Percentiles rank a stretch among this genome's conserved stretches.
Conservation (phyloP, 2,329 filamentous ascomycete genomes). For the Cytospora schulzeri region DNA sequence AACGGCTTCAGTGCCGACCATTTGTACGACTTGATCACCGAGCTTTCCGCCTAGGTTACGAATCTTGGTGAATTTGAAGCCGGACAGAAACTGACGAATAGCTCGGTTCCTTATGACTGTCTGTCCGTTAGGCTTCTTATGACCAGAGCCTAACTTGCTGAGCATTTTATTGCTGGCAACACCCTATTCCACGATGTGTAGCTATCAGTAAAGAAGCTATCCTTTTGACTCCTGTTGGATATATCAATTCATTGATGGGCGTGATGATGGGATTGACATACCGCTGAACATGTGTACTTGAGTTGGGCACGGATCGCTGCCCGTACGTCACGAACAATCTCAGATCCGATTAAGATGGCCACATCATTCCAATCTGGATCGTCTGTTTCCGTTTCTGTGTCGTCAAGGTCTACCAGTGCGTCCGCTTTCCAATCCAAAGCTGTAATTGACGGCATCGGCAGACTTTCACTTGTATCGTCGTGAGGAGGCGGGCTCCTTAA, state of each 20-base stretch:
- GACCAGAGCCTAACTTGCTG: conserved; percentile 86
- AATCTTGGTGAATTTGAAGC: conserved; percentile 93
- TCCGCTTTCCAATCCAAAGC: conserved; percentile 83
- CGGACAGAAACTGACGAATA: conserved; percentile 73
- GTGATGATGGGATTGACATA: background rate
- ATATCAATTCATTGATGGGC: background rate
- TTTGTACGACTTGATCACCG: conserved; percentile 80
- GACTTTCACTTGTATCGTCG: conserved; percentile 68
- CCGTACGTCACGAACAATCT: conserved; percentile 81
- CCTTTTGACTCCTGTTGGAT: no score
- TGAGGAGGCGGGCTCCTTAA: conserved; percentile 68
- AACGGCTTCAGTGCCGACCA: conserved; percentile 79
- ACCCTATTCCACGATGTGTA: conserved; percentile 46
- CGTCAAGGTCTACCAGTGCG: conserved; percentile 77
- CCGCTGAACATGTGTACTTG: conserved; percentile 79
- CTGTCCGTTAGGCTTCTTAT: conserved; percentile 93
- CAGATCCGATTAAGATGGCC: conserved; percentile 80
- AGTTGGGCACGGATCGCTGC: conserved; percentile 68
- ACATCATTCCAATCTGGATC: conserved; percentile 98
- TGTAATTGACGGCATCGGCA: conserved; percentile 70
- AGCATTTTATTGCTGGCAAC: conserved; percentile 92
- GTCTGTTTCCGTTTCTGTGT: conserved; percentile 69
- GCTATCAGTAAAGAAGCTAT: background rate
- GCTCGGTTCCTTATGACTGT: conserved; percentile 91
- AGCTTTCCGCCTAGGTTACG: conserved; percentile 93